Percentiles rank a stretch among this genome's conserved stretches.
Evolutionary conservation across 768 basidiomycete species (phyloP).

Genomic region (Mycena olivaceomarginata): DNA sequence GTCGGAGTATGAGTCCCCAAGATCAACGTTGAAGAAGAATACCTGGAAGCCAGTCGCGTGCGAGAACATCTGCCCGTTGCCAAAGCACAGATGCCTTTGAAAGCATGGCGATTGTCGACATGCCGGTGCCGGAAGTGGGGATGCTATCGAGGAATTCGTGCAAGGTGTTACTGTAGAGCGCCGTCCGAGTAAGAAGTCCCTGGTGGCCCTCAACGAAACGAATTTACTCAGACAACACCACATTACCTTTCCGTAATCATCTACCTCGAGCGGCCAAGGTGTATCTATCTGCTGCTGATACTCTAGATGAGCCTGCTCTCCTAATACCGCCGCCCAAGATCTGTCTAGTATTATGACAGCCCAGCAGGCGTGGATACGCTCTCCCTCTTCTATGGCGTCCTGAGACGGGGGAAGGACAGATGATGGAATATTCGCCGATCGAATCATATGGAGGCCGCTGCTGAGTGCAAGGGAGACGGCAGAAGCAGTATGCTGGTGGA

Average conservation of each 20-base stretch:
- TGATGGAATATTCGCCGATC: constrained; percentile 49
- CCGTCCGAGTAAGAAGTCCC: neutral
- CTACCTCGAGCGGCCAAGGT: constrained; percentile 61
- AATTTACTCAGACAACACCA: neutral
- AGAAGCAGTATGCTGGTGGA: constrained; percentile 54
- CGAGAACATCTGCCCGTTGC: constrained; percentile 20
- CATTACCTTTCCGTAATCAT: constrained; percentile 57
- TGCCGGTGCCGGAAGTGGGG: neutral
- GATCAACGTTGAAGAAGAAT: neutral
- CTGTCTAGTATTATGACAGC: constrained; percentile 58
- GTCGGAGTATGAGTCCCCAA: neutral
- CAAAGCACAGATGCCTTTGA: constrained; percentile 32
- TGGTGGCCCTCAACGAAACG: neutral
- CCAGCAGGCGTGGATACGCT: constrained; percentile 61
- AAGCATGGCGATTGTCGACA: constrained; percentile 22
- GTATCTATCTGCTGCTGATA: constrained; percentile 48
- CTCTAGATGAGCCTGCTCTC: constrained; percentile 50
- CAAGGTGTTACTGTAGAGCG: constrained; percentile 17
- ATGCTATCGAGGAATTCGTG: constrained; percentile 1
- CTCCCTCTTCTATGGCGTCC: constrained; percentile 59
- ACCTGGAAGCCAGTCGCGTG: constrained; percentile 24
- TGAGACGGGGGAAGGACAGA: constrained; percentile 49
- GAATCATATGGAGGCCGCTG: constrained; percentile 61
- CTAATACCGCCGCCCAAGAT: constrained; percentile 63
- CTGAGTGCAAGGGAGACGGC: constrained; percentile 59